These are phyloP conservation scores for Lyophyllum semitale DNA, from an alignment of 768 basidiomycete species.

Conservation along the genomic window DNA sequence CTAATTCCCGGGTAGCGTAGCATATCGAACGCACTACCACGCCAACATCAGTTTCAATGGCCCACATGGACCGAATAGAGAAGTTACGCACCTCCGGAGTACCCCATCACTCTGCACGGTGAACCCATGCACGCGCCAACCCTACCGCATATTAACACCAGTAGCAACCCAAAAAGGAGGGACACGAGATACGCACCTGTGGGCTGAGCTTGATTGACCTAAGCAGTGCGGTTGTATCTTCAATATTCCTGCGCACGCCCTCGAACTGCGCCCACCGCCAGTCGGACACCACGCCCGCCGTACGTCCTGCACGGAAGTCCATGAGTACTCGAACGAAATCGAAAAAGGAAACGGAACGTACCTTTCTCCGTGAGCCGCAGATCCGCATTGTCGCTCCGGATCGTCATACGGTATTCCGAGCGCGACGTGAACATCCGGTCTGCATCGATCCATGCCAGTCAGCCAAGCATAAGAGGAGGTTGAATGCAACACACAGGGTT, in stretches of 20 bases:
- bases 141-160: slow-evolving; percentile 18
- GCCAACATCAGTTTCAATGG: not conserved
- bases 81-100: slow-evolving; percentile 35
- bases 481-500: slow-evolving; percentile 67
- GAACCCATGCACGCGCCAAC: slow-evolving; percentile 44
- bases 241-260: slow-evolving; percentile 31
- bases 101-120: slow-evolving; percentile 47
- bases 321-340: not conserved
- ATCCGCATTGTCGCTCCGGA: slow-evolving; percentile 90
- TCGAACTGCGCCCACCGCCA: slow-evolving; percentile 42
- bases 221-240: slow-evolving; percentile 36
- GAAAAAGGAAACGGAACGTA: slow-evolving; percentile 18
- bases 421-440: slow-evolving; percentile 94
- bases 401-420: slow-evolving; percentile 87
- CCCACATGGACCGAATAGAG: not conserved
- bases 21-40: slow-evolving; percentile 71
- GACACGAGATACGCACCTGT: slow-evolving; percentile 29
- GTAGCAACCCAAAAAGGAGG: not conserved
- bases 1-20: slow-evolving; percentile 61
- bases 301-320: slow-evolving; percentile 33
- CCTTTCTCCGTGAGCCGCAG: slow-evolving; percentile 78
- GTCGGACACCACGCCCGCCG: slow-evolving; percentile 48
- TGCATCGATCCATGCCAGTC: slow-evolving; percentile 30
- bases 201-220: slow-evolving; percentile 41
- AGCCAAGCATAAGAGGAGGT: not conserved